These are phyloP conservation scores for Russula ochroleuca DNA, from an alignment of 768 basidiomycete species.

Conservation along the genomic window DNA sequence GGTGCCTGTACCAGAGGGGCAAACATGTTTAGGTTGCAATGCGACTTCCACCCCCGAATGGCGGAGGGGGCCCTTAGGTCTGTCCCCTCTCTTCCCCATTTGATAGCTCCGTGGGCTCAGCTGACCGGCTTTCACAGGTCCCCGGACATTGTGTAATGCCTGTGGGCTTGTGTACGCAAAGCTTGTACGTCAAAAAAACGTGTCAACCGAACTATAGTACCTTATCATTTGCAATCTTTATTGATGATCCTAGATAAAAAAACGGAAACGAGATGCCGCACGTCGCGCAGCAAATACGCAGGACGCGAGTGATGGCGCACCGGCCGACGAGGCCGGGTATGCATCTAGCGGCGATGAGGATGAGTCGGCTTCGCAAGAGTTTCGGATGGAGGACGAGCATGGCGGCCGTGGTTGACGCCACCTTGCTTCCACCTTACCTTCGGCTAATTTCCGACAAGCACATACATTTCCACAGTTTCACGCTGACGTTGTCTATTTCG, in stretches of 20 bases:
- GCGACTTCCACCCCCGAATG: constrained; percentile 87
- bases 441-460: constrained; percentile 15
- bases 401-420: constrained; percentile 20
- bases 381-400: constrained; percentile 25
- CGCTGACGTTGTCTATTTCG: constrained; percentile 29
- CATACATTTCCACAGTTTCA: constrained; percentile 20
- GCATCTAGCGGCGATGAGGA: constrained; percentile 28
- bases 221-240: constrained; percentile 12
- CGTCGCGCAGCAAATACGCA: constrained; percentile 20
- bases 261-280: constrained; percentile 27
- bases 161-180: constrained; percentile 86
- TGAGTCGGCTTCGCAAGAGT: constrained; percentile 29
- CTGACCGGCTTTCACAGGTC: constrained; percentile 45
- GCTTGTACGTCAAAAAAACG: constrained; percentile 45
- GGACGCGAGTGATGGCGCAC: constrained; percentile 16
- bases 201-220: constrained; percentile 3
- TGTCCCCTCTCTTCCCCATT: constrained; percentile 28
- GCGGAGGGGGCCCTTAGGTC: constrained; percentile 79
- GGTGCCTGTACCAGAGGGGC: constrained; percentile 51
- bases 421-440: constrained; percentile 9
- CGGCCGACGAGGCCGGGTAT: constrained; percentile 20
- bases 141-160: constrained; percentile 79
- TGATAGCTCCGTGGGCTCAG: constrained; percentile 19
- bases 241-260: constrained; percentile 27
- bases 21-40: constrained; percentile 75